Evolutionary conservation across 2,329 filamentous ascomycete species (phyloP), one percentile per base, ranked within the genome.

Genomic region (Lecanicillium sp.): DNA sequence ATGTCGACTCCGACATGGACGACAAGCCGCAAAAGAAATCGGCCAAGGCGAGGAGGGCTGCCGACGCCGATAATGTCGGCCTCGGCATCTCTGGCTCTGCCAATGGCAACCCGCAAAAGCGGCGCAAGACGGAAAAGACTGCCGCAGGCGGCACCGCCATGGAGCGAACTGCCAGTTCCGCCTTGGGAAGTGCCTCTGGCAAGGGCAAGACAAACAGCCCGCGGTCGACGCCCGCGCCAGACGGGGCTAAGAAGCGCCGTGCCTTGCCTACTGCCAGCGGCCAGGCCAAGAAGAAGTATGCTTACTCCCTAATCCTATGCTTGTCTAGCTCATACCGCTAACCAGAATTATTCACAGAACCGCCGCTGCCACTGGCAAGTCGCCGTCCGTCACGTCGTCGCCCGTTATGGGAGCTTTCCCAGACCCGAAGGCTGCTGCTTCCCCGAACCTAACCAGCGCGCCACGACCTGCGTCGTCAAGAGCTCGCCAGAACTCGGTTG

Each of bases 1-100:
- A 84, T 43, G 71, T 75, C 25, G 87, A 94, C 46, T 86, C 84
- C 1, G 87, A 95, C 51, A 79, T 81, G 46, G 87, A 94, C 48
- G 87, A 94, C 36, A 65, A 67, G 39, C 70, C 73, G 20, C 92
- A 87, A 66, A 87, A 84, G 58, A 44, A 71, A 0, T 65, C 69
- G n/a, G 66, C 72, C 20, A 87, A 86, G 57, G 69, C 70, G 35
- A 73, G 81, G 38, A 87, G 83, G 53, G 67, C 70, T 5, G 71
- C 70, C 27, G 74, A 81, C 29, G 59, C 68, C 3, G 55, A 58
- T 17, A 64, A 66, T 36, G 63, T 81, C 27, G 84, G 83, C 3
- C 62, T 87, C 27, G 83, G 82, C 29, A 84, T 86, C 42, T 70
- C 76, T 34, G 53, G 65, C 22, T 53, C 65, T 5, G 59, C 69